Percentiles rank a stretch among this genome's conserved stretches.
Evolutionary conservation across 495 filamentous ascomycete species (phyloP).

Genomic region (Podospora anserina): DNA sequence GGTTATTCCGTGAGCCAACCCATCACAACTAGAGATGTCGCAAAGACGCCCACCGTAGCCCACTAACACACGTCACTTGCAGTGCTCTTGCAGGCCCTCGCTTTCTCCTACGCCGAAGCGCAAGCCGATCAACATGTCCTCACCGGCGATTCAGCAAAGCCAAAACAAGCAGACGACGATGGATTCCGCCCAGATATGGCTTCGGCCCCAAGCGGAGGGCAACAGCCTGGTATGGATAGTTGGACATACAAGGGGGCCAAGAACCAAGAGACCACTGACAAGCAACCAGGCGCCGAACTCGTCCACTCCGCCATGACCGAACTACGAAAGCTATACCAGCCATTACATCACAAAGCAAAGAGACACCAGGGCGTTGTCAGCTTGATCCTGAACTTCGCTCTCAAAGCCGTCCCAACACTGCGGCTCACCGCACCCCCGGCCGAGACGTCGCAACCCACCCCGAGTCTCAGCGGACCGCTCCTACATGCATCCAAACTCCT

Average conservation of each 20-base stretch:
- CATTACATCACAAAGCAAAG: constrained; percentile 33
- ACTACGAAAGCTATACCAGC: constrained; percentile 42
- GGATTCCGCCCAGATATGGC: constrained; percentile 32
- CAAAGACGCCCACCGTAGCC: constrained; percentile 13
- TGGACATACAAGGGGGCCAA: constrained; percentile 6
- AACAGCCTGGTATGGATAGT: background rate
- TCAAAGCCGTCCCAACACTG: constrained; percentile 44
- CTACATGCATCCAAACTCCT: constrained; percentile 68
- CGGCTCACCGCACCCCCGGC: constrained; percentile 40
- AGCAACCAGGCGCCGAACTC: constrained; percentile 42
- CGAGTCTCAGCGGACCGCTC: constrained; percentile 38
- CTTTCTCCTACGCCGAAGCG: constrained; percentile 33
- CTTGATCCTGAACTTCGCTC: constrained; percentile 34
- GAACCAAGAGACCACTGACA: background rate
- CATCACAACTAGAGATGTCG: background rate
- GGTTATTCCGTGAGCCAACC: constrained; percentile 40
- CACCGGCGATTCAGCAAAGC: constrained; percentile 22
- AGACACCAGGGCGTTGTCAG: constrained; percentile 40
- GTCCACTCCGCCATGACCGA: constrained; percentile 43
- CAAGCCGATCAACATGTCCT: constrained; percentile 35
- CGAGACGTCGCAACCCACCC: constrained; percentile 25
- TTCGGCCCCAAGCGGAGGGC: background rate
- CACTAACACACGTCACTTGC: constrained; percentile 22
- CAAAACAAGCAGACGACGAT: constrained; percentile 26
- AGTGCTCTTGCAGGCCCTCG: constrained; percentile 50